Conservation (phyloP, 345 rosid genomes). For the Rhodamnia rubescens region DNA sequence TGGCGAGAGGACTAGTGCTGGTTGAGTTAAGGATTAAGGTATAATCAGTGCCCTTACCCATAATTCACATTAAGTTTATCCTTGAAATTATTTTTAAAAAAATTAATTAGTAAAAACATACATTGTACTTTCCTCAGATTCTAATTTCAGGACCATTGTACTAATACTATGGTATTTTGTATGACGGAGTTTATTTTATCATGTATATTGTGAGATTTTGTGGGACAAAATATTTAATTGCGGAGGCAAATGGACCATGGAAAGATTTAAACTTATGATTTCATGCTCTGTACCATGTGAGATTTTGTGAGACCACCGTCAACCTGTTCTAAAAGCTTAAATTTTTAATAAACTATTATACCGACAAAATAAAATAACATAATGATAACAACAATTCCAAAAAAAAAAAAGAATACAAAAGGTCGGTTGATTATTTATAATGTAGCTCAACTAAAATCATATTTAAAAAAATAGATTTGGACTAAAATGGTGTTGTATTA, state of each 20-base stretch:
- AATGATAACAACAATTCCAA: background rate
- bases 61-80: background rate
- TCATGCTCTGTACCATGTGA: no score
- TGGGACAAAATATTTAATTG: no score
- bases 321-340: no score
- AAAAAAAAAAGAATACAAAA: background rate
- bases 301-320: no score
- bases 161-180: background rate
- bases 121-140: background rate
- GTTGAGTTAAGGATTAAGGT: background rate
- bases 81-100: background rate
- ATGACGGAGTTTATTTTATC: background rate
- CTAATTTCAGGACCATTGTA: background rate
- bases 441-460: no score
- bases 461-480: no score
- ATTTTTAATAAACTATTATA: background rate
- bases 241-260: no score
- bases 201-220: background rate
- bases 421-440: background rate
- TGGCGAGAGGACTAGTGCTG: background rate
- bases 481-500: no score
- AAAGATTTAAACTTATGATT: no score
- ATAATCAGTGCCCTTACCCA: background rate
- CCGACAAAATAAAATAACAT: background rate
- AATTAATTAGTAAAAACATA: background rate